Evolutionary conservation across 352 stramenopile species (phyloP).

Genomic region (Pythium insidiosum): DNA sequence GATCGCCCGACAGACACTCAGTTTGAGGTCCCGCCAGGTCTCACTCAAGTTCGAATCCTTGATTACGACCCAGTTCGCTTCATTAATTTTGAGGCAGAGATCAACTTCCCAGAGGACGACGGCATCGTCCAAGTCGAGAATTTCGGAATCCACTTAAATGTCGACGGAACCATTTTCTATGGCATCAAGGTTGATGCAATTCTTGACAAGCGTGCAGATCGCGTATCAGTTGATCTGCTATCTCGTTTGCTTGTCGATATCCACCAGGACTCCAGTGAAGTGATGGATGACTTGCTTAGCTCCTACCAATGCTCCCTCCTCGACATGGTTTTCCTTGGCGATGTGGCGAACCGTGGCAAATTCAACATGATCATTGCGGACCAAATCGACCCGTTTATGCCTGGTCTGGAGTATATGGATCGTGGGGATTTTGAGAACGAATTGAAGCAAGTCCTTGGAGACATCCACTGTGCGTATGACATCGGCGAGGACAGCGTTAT

Average conservation of each 20-base stretch:
- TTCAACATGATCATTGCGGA: constrained; percentile 97
- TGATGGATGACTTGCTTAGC: constrained; percentile 92
- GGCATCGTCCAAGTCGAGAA: constrained; percentile 94
- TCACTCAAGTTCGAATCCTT: constrained; percentile 92
- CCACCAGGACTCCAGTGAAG: constrained; percentile 89
- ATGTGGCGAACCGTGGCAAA: constrained; percentile 90
- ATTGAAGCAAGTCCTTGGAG: constrained; percentile 91
- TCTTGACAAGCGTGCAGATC: constrained; percentile 92
- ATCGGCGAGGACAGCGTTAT: constrained; percentile 93
- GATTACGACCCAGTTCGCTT: constrained; percentile 96
- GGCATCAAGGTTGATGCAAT: constrained; percentile 89
- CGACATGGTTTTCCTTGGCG: constrained; percentile 91
- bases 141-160: constrained; percentile 85
- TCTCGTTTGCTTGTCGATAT: constrained; percentile 93
- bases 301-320: constrained; percentile 91
- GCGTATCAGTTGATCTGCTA: constrained; percentile 93
- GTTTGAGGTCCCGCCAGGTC: constrained; percentile 80
- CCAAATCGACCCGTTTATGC: constrained; percentile 94
- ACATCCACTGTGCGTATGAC: constrained; percentile 91
- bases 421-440: constrained; percentile 96
- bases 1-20: constrained; percentile 62
- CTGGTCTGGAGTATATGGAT: constrained; percentile 96
- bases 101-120: constrained; percentile 90
- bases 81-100: constrained; percentile 97
- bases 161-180: constrained; percentile 66